Conservation (phyloP, 129 eudicot species). For the Sambucus nigra region DNA sequence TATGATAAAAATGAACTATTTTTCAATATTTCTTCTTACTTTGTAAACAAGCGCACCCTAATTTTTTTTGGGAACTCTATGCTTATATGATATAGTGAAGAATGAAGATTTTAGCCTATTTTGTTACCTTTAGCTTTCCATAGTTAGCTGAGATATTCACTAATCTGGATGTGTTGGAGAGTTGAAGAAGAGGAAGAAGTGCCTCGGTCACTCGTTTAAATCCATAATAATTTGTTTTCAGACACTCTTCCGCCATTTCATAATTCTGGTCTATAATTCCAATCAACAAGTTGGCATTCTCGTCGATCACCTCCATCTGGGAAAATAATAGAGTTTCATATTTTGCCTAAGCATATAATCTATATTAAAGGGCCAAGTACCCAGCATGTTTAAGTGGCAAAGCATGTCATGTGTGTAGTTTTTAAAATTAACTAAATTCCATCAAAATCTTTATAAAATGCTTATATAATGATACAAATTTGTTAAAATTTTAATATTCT, state of each 20-base stretch:
- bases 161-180: constrained; percentile 13
- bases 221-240: constrained; percentile 17
- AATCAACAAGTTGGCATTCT: constrained; percentile 1
- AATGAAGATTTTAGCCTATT: background rate
- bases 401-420: no score
- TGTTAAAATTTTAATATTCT: no score
- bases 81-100: no score
- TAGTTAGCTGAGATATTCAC: constrained; percentile 11
- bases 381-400: no score
- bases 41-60: background rate
- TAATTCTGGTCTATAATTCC: constrained; percentile 7
- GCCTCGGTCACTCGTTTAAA: constrained; percentile 4
- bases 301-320: background rate
- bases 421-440: no score
- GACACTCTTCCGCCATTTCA: constrained; percentile 13
- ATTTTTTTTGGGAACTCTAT: no score
- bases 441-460: background rate
- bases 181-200: constrained; percentile 18
- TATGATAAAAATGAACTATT: no score
- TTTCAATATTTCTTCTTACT: background rate
- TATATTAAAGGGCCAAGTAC: no score
- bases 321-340: background rate
- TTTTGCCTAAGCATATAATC: background rate
- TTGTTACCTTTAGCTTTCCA: constrained; percentile 2
- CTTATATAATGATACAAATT: no score